Conservation (phyloP, 2,329 filamentous ascomycete genomes). For the Celoporthe dispersa region DNA sequence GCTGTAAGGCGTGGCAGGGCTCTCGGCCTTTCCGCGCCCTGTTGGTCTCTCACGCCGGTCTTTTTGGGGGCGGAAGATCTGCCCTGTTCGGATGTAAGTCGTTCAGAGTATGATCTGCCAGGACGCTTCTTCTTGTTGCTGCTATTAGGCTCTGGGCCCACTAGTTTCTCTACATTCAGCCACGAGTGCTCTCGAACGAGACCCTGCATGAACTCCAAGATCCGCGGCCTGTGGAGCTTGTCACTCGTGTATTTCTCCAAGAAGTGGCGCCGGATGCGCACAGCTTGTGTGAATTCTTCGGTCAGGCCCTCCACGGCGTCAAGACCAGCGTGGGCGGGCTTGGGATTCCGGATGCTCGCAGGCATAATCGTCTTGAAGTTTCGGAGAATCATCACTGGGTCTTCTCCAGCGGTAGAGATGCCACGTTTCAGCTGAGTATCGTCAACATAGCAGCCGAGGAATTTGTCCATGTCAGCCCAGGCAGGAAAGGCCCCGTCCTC, state of each 20-base stretch:
- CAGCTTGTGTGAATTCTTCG: not conserved
- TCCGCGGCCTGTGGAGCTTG: not conserved
- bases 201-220: not conserved
- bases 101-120: not conserved
- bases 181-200: not conserved
- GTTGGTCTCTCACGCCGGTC: not conserved
- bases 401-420: constrained; percentile 4
- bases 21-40: constrained; percentile 19
- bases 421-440: constrained; percentile 27
- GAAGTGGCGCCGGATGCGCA: constrained; percentile 1
- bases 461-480: constrained; percentile 33
- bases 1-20: constrained; percentile 32
- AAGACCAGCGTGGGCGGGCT: not conserved
- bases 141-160: not conserved
- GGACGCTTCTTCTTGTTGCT: not conserved
- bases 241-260: not conserved
- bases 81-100: not conserved
- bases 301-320: not conserved
- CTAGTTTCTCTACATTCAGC: not conserved
- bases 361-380: not conserved
- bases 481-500: not conserved
- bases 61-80: not conserved
- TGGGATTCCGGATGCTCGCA: not conserved
- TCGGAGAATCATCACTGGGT: not conserved
- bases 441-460: constrained; percentile 27